Base-by-base conservation (phyloP, 257 asterid species). In the Solanum dulcamara region DNA sequence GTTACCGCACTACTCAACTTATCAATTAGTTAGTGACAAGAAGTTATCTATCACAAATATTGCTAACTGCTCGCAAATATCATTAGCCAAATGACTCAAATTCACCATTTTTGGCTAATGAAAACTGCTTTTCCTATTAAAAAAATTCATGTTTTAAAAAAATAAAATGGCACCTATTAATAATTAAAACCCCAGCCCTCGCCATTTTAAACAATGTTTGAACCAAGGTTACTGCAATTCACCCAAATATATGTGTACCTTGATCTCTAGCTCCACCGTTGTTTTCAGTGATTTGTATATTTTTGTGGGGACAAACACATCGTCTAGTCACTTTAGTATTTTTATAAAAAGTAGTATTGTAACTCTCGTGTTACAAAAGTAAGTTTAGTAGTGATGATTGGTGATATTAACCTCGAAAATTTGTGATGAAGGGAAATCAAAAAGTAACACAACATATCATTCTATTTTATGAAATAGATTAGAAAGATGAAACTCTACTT, bases 221-320 rank as follows among this genome's bases (percentile, higher is more conserved):
- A n/a, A n/a, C n/a, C n/a, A n/a, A n/a, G n/a, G n/a, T n/a, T 51
- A 51, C 59, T 17, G n/a, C 10, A 51, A 51, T 51, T 51, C 59
- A 17, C 10, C n/a, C n/a, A 17, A 17, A 51, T n/a, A 0, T 51
- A 17, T 0, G 0, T 0, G 59, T 17, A 51, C 18, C n/a, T 51
- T 17, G 59, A 51, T 17, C 59, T 6, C 59, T 51, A 51, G n/a
- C 1, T 17, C 0, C 0, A 4, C n/a, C 57, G 17, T 8, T 50
- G 57, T 50, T 50, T n/a, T n/a, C n/a, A n/a, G n/a, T n/a, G n/a
- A n/a, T n/a, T n/a, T n/a, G n/a, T 50, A 22, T 50, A 50, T 50
- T 50, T 0, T 17, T 50, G 57, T 1, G 22, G 57, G 57, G 22
- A 50, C 57, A 3, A 50, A 50, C 57, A 15, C 57, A 50, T 5